A percentile compares a stretch with the other conserved stretches of the same genome.
Conservation (phyloP, 768 basidiomycete genomes). For the Amanita exitialis region DNA sequence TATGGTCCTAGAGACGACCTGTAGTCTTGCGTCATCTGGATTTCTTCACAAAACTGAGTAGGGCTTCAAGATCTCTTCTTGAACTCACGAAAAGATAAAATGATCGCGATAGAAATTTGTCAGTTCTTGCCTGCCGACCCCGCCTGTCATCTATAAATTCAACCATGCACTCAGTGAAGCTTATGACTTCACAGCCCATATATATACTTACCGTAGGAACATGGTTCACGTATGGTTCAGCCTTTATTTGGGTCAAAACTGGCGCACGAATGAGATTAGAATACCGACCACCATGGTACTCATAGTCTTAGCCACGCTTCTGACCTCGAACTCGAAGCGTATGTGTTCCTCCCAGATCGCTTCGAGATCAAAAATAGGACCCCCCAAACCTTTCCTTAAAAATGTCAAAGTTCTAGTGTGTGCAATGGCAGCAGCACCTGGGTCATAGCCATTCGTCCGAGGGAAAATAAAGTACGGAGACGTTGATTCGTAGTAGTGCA, state of each 20-base stretch:
- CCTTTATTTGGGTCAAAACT: slow-evolving; percentile 17
- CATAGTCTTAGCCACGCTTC: slow-evolving; percentile 46
- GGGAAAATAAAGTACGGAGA: slow-evolving; percentile 36
- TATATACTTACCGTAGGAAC: slow-evolving; percentile 36
- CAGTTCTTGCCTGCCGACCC: slow-evolving; percentile 37
- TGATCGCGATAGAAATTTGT: slow-evolving; percentile 47
- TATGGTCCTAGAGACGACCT: slow-evolving; percentile 39
- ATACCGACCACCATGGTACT: slow-evolving; percentile 42
- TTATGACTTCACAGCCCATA: not conserved
- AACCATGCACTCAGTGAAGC: not conserved
- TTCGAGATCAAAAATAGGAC: slow-evolving; percentile 46
- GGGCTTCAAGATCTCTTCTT: not conserved
- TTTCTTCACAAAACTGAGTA: slow-evolving; percentile 22
- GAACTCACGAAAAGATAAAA: slow-evolving; percentile 38
- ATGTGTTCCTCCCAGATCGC: slow-evolving; percentile 55
- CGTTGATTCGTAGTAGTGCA: slow-evolving; percentile 18
- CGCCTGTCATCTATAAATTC: slow-evolving; percentile 40
- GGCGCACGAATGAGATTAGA: not conserved
- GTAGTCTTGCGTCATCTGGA: slow-evolving; percentile 32
- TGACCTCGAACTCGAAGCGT: slow-evolving; percentile 39
- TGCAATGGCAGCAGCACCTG: slow-evolving; percentile 30
- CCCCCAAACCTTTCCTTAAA: slow-evolving; percentile 32
- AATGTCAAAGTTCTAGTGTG: slow-evolving; percentile 38
- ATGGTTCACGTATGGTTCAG: slow-evolving; percentile 52
- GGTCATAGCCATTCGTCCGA: slow-evolving; percentile 27